These are phyloP conservation scores for Jackrogersella multiformis DNA, from an alignment of 495 filamentous ascomycete species.

Conservation along the genomic window DNA sequence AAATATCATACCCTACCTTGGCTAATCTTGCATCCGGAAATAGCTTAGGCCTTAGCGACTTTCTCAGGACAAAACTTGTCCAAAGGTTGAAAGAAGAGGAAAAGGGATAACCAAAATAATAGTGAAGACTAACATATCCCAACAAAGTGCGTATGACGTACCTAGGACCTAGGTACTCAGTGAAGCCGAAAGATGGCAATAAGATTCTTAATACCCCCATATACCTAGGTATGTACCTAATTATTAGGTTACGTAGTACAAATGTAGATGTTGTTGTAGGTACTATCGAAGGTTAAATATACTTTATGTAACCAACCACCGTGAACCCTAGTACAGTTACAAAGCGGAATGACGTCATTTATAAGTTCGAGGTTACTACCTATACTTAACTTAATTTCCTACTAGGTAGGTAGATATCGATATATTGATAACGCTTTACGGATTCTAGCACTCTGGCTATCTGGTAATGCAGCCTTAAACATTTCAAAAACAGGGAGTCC, in stretches of 20 bases:
- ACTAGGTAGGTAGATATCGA: no score
- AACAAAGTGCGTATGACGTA: not conserved
- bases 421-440: no score
- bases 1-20: not conserved
- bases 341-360: no score
- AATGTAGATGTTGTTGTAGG: not conserved
- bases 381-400: no score
- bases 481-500: no score
- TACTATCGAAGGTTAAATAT: no score
- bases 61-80: slow-evolving; percentile 63
- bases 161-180: no score
- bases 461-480: no score
- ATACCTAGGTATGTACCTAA: not conserved
- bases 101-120: slow-evolving; percentile 28
- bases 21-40: slow-evolving; percentile 26
- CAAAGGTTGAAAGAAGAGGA: slow-evolving; percentile 60
- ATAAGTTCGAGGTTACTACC: no score
- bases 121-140: not conserved
- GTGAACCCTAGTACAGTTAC: no score
- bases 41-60: slow-evolving; percentile 65
- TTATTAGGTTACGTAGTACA: not conserved
- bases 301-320: no score
- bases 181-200: not conserved
- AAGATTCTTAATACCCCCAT: not conserved
- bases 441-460: no score